A percentile compares a stretch with the other conserved stretches of the same genome.
These are phyloP conservation scores for Thermothelomyces thermophilus DNA, from an alignment of 2,329 filamentous ascomycete genomes.

Conservation along the genomic window DNA sequence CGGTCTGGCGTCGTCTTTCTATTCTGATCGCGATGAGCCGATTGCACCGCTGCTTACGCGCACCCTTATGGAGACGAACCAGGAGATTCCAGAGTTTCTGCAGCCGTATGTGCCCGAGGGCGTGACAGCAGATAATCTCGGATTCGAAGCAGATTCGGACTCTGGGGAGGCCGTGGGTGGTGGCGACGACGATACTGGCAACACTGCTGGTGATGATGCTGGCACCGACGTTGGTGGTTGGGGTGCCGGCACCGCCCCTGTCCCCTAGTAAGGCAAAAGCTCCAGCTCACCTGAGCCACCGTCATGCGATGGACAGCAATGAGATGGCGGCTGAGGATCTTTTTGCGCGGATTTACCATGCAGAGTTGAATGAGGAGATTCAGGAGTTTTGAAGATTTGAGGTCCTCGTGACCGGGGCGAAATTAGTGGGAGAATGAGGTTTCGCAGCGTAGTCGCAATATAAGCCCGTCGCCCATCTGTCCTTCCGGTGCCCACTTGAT, in stretches of 20 bases:
- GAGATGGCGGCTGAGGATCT: neutral
- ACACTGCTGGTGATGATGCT: neutral
- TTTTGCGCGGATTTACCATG: conserved; percentile 7
- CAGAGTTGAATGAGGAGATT: conserved; percentile 2
- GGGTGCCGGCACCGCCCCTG: conserved; percentile 13
- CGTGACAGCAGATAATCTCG: conserved; percentile 38
- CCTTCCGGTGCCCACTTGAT: neutral
- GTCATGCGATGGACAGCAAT: neutral
- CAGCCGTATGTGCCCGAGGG: conserved; percentile 55
- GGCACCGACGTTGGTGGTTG: conserved; percentile 1
- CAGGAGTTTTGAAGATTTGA: neutral
- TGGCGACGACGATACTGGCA: conserved; percentile 1
- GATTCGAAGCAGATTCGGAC: conserved; percentile 51
- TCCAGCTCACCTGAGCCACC: neutral
- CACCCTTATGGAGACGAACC: conserved; percentile 71
- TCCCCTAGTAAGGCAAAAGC: conserved; percentile 8
- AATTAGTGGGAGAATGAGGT: neutral
- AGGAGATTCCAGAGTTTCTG: conserved; percentile 78
- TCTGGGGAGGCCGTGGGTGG: conserved; percentile 33
- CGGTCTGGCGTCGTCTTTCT: conserved; percentile 85
- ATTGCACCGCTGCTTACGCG: conserved; percentile 71
- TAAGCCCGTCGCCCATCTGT: neutral
- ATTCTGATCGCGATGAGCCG: conserved; percentile 67
- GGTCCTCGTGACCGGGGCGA: neutral
- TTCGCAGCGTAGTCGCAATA: conserved; percentile 1